A percentile compares a stretch with the other conserved stretches of the same genome.
phyloP scores from a whole-genome alignment of 1,284 basidiomycete genomes.

The Pascua sp. region DNA sequence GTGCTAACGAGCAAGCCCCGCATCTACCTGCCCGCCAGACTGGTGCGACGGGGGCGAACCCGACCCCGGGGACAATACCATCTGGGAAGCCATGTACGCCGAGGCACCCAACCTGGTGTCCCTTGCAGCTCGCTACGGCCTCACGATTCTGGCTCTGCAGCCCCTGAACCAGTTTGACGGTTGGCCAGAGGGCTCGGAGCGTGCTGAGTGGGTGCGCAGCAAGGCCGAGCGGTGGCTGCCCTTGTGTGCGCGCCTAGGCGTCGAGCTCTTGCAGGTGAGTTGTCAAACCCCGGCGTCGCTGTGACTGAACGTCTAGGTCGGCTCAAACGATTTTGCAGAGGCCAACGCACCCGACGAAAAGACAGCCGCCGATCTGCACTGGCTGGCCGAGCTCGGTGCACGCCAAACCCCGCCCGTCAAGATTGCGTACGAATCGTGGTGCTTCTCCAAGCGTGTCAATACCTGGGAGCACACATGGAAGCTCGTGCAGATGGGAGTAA shows the following conservation, averaged over 20 bases:
- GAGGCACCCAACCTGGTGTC: constrained; percentile 3
- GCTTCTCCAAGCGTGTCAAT: constrained; percentile 13
- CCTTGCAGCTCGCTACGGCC: constrained; percentile 2
- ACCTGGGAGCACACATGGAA: constrained; percentile 19
- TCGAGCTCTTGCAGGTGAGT: constrained; percentile 9
- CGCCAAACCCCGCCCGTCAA: constrained; percentile 15
- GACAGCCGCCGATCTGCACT: constrained; percentile 16
- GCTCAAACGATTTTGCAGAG: constrained; percentile 20
- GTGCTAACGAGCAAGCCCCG: constrained; percentile 7
- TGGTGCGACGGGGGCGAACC: constrained; percentile 20
- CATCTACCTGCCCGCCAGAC: constrained; percentile 6
- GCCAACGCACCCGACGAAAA: constrained; percentile 9
- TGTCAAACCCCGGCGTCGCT: too few relatives aligned
- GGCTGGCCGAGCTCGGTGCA: constrained; percentile 18
- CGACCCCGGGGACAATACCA: constrained; percentile 11
- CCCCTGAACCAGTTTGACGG: constrained; percentile 22
- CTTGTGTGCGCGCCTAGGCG: constrained; percentile 5
- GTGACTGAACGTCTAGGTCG: too few relatives aligned
- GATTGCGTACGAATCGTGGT: constrained; percentile 28
- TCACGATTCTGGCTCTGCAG: constrained; percentile 13
- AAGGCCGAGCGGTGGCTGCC: constrained; percentile 17
- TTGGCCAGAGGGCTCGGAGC: constrained; percentile 8
- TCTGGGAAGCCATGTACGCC: constrained; percentile 15
- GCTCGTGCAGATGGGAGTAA: constrained; percentile 13
- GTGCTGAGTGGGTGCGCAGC: constrained; percentile 9